Evolutionary conservation across 257 asterid genomes (phyloP).

Genomic region (Gentiana dahurica): DNA sequence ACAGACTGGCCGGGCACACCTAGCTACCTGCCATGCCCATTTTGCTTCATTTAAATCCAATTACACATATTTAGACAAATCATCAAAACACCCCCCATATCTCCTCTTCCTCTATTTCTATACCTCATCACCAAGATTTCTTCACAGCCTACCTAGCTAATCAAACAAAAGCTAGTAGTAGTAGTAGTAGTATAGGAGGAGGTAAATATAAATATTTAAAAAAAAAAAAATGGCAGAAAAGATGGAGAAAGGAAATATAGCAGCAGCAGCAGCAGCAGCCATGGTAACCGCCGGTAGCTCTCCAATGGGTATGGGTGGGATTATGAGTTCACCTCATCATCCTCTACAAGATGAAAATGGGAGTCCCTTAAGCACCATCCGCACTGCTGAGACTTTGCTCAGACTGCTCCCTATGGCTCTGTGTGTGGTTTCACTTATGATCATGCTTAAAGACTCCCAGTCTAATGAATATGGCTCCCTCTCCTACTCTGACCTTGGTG

Average conservation of each 20-base stretch:
- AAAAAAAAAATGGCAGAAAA: conserved; percentile 15
- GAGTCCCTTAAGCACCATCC: conserved; percentile 30
- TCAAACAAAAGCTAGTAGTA: neutral
- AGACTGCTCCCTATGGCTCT: conserved; percentile 62
- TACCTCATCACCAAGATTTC: too few species aligned
- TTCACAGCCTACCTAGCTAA: neutral
- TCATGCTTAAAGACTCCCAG: conserved; percentile 78
- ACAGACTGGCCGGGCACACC: too few species aligned
- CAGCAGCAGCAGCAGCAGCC: neutral
- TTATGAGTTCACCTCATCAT: neutral
- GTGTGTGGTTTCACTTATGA: conserved; percentile 59
- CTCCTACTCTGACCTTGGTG: conserved; percentile 67
- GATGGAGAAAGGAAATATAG: conserved; percentile 13
- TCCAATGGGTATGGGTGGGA: conserved; percentile 7
- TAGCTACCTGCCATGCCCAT: too few species aligned
- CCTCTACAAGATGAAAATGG: conserved; percentile 18
- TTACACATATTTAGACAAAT: too few species aligned
- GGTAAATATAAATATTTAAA: neutral
- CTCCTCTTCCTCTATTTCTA: too few species aligned
- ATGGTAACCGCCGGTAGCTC: conserved; percentile 9
- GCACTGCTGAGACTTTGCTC: conserved; percentile 79
- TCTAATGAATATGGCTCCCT: conserved; percentile 61
- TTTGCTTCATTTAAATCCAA: too few species aligned
- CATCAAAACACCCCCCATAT: too few species aligned
- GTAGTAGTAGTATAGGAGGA: neutral